phyloP scores from a whole-genome alignment of 495 filamentous ascomycete species.

The Xylaria nigripes region DNA sequence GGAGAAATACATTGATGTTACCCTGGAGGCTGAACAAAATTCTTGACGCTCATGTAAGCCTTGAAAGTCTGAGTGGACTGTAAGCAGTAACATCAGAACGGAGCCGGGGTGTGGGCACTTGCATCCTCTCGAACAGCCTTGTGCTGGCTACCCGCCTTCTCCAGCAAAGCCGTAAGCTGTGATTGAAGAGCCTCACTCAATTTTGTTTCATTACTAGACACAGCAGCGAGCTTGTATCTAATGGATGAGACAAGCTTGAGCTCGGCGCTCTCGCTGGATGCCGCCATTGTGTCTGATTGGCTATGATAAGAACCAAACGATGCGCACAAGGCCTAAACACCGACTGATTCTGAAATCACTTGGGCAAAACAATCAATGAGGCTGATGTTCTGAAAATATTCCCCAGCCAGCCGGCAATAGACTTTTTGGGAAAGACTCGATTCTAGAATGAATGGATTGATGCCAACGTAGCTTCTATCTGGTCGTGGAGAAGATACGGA shows the following conservation, averaged over 20 bases:
- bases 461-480: too few relatives aligned
- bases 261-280: constrained; percentile 57
- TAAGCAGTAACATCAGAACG: constrained; percentile 10
- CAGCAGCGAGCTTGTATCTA: constrained; percentile 79
- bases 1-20: constrained; percentile 26
- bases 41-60: constrained; percentile 31
- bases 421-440: too few relatives aligned
- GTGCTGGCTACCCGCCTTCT: constrained; percentile 77
- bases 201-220: constrained; percentile 68
- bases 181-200: constrained; percentile 66
- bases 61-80: constrained; percentile 17
- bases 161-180: constrained; percentile 71
- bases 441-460: too few relatives aligned
- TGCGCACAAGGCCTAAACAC: background rate
- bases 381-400: too few relatives aligned
- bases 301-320: background rate
- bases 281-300: constrained; percentile 14
- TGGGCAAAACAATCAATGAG: background rate
- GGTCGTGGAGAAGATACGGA: too few relatives aligned
- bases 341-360: background rate
- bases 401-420: too few relatives aligned
- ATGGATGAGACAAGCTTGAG: constrained; percentile 82
- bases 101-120: constrained; percentile 1
- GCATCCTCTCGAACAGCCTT: constrained; percentile 54
- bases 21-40: constrained; percentile 32